A percentile compares a stretch with the other conserved stretches of the same genome.
phyloP scores from a whole-genome alignment of 2,329 filamentous ascomycete genomes.

The Botryotinia globosa region DNA sequence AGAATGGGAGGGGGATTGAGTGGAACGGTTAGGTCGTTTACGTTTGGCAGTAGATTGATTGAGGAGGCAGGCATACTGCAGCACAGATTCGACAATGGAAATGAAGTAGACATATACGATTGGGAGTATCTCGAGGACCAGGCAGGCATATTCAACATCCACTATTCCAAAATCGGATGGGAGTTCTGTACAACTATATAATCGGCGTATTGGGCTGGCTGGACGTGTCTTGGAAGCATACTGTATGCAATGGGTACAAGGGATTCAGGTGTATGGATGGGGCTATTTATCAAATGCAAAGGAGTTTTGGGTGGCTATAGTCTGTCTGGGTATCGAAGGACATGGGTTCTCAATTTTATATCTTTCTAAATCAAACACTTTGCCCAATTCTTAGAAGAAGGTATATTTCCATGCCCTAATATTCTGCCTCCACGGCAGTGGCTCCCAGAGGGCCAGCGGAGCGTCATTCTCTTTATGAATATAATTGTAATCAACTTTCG shows the following conservation, averaged over 20 bases:
- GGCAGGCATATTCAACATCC: not conserved
- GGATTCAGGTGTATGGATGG: not conserved
- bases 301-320: not conserved
- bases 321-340: not conserved
- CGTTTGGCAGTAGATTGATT: not conserved
- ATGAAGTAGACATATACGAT: not conserved
- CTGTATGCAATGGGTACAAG: not conserved
- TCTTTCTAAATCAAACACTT: not conserved
- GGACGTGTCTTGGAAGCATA: not conserved
- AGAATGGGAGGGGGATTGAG: not conserved
- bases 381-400: not conserved
- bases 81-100: not conserved
- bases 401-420: not conserved
- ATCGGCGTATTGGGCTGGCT: constrained; percentile 5
- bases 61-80: not conserved
- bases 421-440: constrained; percentile 3
- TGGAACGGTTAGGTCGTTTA: not conserved
- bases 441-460: not conserved
- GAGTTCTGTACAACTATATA: not conserved
- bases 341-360: not conserved
- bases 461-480: not conserved
- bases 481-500: not conserved
- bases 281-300: not conserved
- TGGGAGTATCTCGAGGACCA: not conserved
- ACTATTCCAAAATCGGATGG: not conserved